Base-by-base conservation (phyloP, 73 alveolate genomes). In the Tetrahymena elliotti region DNA sequence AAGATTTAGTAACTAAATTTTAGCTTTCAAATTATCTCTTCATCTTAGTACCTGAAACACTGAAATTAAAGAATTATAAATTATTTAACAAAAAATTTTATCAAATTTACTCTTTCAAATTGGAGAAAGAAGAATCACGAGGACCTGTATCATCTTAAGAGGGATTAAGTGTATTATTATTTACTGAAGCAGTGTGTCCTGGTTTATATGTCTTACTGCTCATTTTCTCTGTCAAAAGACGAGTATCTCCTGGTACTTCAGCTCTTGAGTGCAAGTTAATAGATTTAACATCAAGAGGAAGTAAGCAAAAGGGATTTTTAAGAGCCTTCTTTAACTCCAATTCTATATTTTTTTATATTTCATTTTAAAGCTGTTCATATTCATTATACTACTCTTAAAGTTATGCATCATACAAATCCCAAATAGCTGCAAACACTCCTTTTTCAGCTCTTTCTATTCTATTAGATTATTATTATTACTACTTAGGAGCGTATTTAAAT, bases 391-490 rank as follows among this genome's bases (percentile, higher is more conserved):
- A 68, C 31, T 96, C 96, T 16, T 95, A 93, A 31, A 94, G 33
- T 94, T 38, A 84, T 8, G 97, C 96, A 94, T 96, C 97, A 92
- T 96, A 95, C 9, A 96, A 94, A 95, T 94, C 96, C 97, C 97
- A 96, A 84, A 94, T 93, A 36, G 97, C 96, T 38, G 96, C 97
- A 47, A 94, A 95, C 34, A 94, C 96, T 27, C 94, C 97, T 4
- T 47, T 47, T 36, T 96, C 97, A 41, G 94, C 94, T 38, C 88
- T 94, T 92, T 96, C 96, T 33, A 96, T 84, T 27, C 95, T 96
- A 53, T 95, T 93, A 33, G 96, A 93, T 47, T 82, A 38, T 24
- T 84, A 47, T 37, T 82, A 36, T 52, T 96, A 82, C 27, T 54
- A 38, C 95, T 96, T 96, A 38, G 88, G 94, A 82, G 39, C 53